Conservation (phyloP, 805 yeast species). For the Candida vaughaniae region DNA sequence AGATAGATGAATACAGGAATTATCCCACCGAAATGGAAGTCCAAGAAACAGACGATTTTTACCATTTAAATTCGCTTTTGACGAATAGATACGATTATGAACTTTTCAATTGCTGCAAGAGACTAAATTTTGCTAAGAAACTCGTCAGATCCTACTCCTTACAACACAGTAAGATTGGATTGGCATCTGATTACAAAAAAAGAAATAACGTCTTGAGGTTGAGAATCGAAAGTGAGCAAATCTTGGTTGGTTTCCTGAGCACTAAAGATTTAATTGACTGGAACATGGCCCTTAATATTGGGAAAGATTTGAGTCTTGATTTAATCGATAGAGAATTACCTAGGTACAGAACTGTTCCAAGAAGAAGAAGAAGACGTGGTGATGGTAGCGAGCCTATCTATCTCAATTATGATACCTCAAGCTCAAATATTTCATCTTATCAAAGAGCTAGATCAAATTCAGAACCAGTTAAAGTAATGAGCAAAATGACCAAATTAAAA, state of each 20-base stretch:
- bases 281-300: slow-evolving; percentile 71
- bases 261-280: slow-evolving; percentile 73
- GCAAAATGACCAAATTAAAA: slow-evolving; percentile 23
- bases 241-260: slow-evolving; percentile 61
- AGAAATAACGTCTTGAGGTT: slow-evolving; percentile 66
- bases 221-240: slow-evolving; percentile 81
- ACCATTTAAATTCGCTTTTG: slow-evolving; percentile 16
- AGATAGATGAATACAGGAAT: slow-evolving; percentile 3
- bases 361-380: slow-evolving; percentile 55
- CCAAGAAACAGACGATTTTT: slow-evolving; percentile 5
- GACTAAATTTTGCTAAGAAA: slow-evolving; percentile 24
- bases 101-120: slow-evolving; percentile 24
- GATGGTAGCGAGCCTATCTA: slow-evolving; percentile 1
- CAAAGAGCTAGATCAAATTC: slow-evolving; percentile 17
- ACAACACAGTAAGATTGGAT: slow-evolving; percentile 81
- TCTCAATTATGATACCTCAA: slow-evolving; percentile 1
- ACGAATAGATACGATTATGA: slow-evolving; percentile 28
- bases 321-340: slow-evolving; percentile 71
- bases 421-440: background rate
- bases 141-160: slow-evolving; percentile 69
- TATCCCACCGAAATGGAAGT: slow-evolving; percentile 8
- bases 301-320: slow-evolving; percentile 79
- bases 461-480: slow-evolving; percentile 21
- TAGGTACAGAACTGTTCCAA: slow-evolving; percentile 74
- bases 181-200: slow-evolving; percentile 82